Evolutionary conservation across 257 asterid genomes (phyloP).

Genomic region (Petunia axillaris): DNA sequence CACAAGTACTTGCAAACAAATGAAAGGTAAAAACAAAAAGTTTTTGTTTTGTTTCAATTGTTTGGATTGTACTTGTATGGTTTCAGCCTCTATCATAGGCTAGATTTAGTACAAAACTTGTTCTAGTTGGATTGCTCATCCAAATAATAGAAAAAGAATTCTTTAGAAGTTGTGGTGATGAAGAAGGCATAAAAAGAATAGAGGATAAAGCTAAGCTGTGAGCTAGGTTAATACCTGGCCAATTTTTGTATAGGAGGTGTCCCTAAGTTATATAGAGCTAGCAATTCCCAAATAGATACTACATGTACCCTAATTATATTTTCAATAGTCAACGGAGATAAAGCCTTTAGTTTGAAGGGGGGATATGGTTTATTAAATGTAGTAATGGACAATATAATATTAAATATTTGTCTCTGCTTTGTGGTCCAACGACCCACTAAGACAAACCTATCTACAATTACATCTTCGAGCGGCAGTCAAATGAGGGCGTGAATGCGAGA

Average conservation of each 20-base stretch:
- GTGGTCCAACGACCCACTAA: constrained; percentile 22
- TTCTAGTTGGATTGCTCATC: constrained; percentile 28
- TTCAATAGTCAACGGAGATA: constrained; percentile 8
- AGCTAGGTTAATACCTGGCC: not conserved
- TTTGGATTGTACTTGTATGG: not conserved
- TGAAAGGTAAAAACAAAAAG: not conserved
- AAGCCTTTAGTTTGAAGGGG: not conserved
- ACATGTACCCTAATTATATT: not conserved
- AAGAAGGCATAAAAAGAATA: constrained; percentile 5
- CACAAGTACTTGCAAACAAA: not conserved
- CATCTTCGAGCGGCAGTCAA: constrained; percentile 21
- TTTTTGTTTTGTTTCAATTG: no score
- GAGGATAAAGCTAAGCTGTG: not conserved
- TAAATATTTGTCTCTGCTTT: no score
- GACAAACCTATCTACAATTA: constrained; percentile 28
- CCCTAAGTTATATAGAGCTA: not conserved
- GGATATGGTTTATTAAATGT: not conserved
- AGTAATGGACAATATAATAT: not conserved
- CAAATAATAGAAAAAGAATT: not conserved
- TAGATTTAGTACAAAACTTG: constrained; percentile 27
- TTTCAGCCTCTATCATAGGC: constrained; percentile 38
- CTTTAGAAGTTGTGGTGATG: not conserved
- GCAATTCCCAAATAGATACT: constrained; percentile 10
- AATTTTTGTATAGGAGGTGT: not conserved
- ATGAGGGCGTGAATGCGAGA: constrained; percentile 6